These are phyloP conservation scores for Hygrophoropsis aurantiaca DNA, from an alignment of 768 basidiomycete species.

Conservation along the genomic window DNA sequence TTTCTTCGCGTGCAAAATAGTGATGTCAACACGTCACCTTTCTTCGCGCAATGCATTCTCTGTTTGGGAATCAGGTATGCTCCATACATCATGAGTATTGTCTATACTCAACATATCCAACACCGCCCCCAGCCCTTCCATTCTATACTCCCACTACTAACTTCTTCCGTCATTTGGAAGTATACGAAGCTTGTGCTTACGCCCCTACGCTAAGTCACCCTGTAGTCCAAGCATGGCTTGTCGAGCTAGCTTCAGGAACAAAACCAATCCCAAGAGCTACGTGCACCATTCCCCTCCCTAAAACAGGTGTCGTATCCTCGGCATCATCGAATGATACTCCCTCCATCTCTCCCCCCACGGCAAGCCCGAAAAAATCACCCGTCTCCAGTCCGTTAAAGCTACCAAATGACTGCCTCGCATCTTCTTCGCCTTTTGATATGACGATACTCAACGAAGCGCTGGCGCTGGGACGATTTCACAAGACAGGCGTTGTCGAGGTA, in stretches of 20 bases:
- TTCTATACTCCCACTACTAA: conserved; percentile 50
- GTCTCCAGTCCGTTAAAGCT: conserved; percentile 10
- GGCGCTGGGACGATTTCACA: conserved; percentile 20
- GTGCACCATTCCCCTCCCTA: neutral
- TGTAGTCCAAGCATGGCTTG: conserved; percentile 39
- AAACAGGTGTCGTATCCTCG: no score
- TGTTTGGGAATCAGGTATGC: conserved; percentile 44
- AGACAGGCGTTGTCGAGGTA: neutral
- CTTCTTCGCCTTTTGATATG: conserved; percentile 21
- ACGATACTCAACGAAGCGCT: conserved; percentile 22
- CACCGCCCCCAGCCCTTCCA: conserved; percentile 42
- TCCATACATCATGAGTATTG: neutral
- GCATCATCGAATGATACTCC: neutral
- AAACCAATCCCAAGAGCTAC: conserved; percentile 10
- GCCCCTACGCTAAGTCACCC: conserved; percentile 40
- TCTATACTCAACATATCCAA: neutral
- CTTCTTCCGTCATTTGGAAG: conserved; percentile 47
- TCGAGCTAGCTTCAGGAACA: conserved; percentile 24
- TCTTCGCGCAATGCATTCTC: conserved; percentile 39
- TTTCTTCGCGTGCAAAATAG: conserved; percentile 33
- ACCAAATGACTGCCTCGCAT: conserved; percentile 2
- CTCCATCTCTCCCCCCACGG: conserved; percentile 4
- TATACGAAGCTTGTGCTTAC: conserved; percentile 43
- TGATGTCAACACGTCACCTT: conserved; percentile 44
- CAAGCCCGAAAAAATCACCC: conserved; percentile 9